Evolutionary conservation across 768 basidiomycete species (phyloP), one percentile per base, ranked within the genome.

Genomic region (Boletus edulis): DNA sequence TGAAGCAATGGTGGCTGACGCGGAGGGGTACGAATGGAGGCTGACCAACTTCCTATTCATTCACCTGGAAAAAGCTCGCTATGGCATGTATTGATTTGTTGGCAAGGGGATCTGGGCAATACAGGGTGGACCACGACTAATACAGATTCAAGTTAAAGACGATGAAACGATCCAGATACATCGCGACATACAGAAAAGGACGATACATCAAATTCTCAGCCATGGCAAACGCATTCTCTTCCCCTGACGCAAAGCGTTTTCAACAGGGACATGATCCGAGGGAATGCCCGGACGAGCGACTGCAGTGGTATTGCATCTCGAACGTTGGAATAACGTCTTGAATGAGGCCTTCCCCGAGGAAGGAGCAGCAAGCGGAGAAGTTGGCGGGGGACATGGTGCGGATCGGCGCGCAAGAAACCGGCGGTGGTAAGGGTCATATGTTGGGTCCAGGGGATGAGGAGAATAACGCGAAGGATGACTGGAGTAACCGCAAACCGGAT

Each of bases 191-290:
- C 67, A 57, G 47, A 51, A 54, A 57, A 54, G 37, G 41, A 35
- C 8, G 42, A 46, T 54, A 62, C 37, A 61, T 69, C 54, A 72
- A 29, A 67, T 56, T 59, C 61, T 71, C 52, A 69, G 48, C 67
- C 71, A 72, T 40, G 65, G 61, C 17, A 72, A 54, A 52, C 65
- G 67, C 37, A 62, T 57, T 46, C 67, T 66, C 62, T 67, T 69
- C 39, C 64, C 67, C 51, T 59, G 69, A 52, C 63, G 62, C 40
- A 63, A 27, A 22, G 50, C 44, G 46, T 50, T 62, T 24, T 67
- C 67, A 37, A 62, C 55, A 22, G 69, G 62, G 22, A 54, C 48
- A 39, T 64, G 64, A 14, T 48, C 39, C 9, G 56, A 48, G 15
- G 69, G 55, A 32, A 63, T 57, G 13, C 38, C 53, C 20, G 62